Base-by-base conservation (phyloP, 2,329 filamentous ascomycete genomes). In the Rutstroemia sp. region DNA sequence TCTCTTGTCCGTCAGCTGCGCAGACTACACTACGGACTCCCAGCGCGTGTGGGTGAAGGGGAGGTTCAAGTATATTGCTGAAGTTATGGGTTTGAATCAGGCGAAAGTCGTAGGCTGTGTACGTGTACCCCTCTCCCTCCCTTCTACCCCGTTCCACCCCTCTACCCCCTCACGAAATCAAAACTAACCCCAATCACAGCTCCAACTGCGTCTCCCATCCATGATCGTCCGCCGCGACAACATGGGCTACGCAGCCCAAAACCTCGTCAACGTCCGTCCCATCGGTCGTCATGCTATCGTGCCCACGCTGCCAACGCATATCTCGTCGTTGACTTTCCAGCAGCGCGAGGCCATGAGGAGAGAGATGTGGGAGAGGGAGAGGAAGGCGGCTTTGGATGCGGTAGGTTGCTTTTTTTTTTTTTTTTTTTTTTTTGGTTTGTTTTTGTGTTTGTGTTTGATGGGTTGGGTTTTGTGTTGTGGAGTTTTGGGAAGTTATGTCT, bases 21-120 rank as follows among this genome's bases (percentile, higher is more conserved):
- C 81, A 63, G 82, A 86, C 69, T 83, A 80, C 62, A 72, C 77
- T 5, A 83, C 81, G 3, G 81, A 83, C 61, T 73, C 76, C 12
- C 81, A 85, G 69, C 72, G 82, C 27, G 69, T 72, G 5, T 86
- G 80, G 78, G 71, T 77, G 5, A 71, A 73, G 47, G 81, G 80
- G 2, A 72, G 82, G 10, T 71, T 85, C 53, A 70, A 72, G 49
- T 79, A 75, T 62, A 81, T 86, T 47, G 77, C 75, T 2, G 74
- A 78, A 53, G 76, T 78, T 44, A 70, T 85, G 10, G 82, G 82
- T 9, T 73, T 86, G 49, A 76, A 77, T 58, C 83, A 84, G 64
- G 80, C 81, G 14, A 74, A 78, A 38, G 77, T 81, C 46, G 65
- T 85, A 38, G 71, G 73, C 18, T 73, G 79, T 70, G 81, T 83